A percentile compares a stretch with the other conserved stretches of the same genome.
phyloP scores from a whole-genome alignment of 2,329 filamentous ascomycete species.

The Huntiella omanensis region DNA sequence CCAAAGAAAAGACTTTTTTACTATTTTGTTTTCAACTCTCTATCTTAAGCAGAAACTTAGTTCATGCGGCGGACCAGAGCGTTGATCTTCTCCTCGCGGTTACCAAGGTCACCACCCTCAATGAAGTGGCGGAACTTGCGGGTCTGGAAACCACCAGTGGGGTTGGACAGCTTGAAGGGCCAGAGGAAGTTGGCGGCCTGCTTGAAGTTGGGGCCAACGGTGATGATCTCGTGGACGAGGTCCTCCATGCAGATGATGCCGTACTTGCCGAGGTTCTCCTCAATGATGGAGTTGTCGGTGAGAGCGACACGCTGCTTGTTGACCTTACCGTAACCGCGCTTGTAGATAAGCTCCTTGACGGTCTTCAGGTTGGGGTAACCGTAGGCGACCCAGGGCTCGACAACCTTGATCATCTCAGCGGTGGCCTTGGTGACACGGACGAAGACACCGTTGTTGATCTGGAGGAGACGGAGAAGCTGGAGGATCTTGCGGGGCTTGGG shows the following conservation, averaged over 20 bases:
- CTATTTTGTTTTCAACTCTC: conserved; percentile 13
- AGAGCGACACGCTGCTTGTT: conserved; percentile 94
- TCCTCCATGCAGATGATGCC: conserved; percentile 99
- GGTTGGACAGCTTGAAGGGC: conserved; percentile 99
- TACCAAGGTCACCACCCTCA: conserved; percentile 94
- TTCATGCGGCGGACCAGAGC: conserved; percentile 95
- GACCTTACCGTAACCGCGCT: conserved; percentile 98
- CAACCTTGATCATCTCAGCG: conserved; percentile 88
- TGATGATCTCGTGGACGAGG: conserved; percentile 97
- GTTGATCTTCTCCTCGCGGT: conserved; percentile 98
- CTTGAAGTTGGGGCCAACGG: conserved; percentile 99
- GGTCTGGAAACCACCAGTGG: conserved; percentile 84
- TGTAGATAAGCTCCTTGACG: conserved; percentile 98
- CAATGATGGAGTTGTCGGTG: conserved; percentile 94
- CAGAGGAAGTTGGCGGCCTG: conserved; percentile 98
- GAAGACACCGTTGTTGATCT: conserved; percentile 99
- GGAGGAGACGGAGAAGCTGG: conserved; percentile 95
- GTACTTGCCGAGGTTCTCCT: conserved; percentile 92
- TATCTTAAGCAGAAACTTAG: conserved; percentile 30
- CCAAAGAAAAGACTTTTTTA: conserved; percentile 15
- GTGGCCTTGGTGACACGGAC: conserved; percentile 96
- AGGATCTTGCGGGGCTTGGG: conserved; percentile 99
- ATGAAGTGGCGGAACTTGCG: conserved; percentile 99
- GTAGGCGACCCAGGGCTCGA: conserved; percentile 98
- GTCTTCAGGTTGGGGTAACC: conserved; percentile 99